Conservation (phyloP, 768 basidiomycete species). For the Tricholoma hemisulphureum region DNA sequence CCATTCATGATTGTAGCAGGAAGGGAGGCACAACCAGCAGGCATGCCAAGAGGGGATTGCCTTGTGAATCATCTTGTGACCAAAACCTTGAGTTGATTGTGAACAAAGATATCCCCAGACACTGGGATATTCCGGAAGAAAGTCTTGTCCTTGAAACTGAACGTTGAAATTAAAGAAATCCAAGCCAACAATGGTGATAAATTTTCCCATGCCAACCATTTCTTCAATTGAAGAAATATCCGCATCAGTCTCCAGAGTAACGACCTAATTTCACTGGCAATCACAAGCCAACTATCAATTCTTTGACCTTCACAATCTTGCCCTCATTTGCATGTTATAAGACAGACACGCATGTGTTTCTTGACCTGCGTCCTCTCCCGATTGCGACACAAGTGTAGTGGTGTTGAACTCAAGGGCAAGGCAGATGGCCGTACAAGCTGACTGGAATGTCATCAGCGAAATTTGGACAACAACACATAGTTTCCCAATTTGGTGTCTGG, state of each 20-base stretch:
- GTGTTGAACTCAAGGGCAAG: slow-evolving; percentile 9
- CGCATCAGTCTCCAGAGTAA: slow-evolving; percentile 72
- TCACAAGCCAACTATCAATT: slow-evolving; percentile 72
- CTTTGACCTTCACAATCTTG: slow-evolving; percentile 90
- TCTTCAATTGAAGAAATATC: slow-evolving; percentile 92
- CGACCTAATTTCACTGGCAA: slow-evolving; percentile 88
- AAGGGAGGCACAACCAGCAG: slow-evolving; percentile 77
- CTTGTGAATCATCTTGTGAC: too few species aligned
- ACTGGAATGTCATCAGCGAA: not conserved
- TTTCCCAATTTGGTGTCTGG: not conserved
- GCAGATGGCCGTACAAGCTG: slow-evolving; percentile 8
- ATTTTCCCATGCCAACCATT: slow-evolving; percentile 97
- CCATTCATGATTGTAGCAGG: too few species aligned
- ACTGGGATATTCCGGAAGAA: slow-evolving; percentile 81
- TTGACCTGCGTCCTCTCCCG: slow-evolving; percentile 2
- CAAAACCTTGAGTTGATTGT: slow-evolving; percentile 83
- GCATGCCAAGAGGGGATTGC: slow-evolving; percentile 91
- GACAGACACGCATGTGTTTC: slow-evolving; percentile 7
- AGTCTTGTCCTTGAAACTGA: slow-evolving; percentile 88
- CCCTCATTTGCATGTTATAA: slow-evolving; percentile 85
- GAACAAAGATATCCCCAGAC: slow-evolving; percentile 80
- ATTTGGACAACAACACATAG: not conserved
- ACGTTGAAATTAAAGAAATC: slow-evolving; percentile 82
- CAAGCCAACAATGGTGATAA: slow-evolving; percentile 77
- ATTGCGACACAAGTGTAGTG: not conserved